Evolutionary conservation across 139 green algal genomes (phyloP), one percentile per base, ranked within the genome.

Genomic region (Volvox africanus): DNA sequence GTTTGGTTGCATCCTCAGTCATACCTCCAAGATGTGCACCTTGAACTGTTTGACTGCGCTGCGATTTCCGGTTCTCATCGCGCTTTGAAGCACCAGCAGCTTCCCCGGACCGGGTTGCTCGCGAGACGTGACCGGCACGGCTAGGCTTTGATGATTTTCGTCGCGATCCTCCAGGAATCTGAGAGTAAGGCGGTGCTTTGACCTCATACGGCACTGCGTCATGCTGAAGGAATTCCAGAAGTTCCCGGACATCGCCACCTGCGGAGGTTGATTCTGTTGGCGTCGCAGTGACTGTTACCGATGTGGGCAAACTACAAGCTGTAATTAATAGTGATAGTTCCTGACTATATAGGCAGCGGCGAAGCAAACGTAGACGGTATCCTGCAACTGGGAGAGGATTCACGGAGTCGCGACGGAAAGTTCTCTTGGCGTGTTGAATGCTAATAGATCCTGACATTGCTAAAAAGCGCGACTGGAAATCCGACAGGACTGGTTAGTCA

Each of bases 171-270:
- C 32, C 76, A 30, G 0, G 21, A 24, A 14, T 33, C 68, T 61
- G 61, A 13, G 61, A 14, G 32, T 90, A 76, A 11, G 86, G 86
- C 1, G 86, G 86, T 14, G 80, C n/a, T 13, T 21, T 32, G 20
- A 83, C 73, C 71, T 83, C 73, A 55, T 90, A 90, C 1, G 86
- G 73, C 2, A 19, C 19, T 28, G 86, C 73, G 18, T 90, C 86
- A 0, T 76, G 19, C 73, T 90, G 67, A 14, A 90, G 20, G 35
- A 90, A 90, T 13, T 81, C 71, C 26, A 90, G 19, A 1, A 90
- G 32, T 30, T 76, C 86, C n/a, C 2, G 36, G 6, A 81, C 50
- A 44, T 80, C 69, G 83, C 12, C 13, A 55, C 44, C 44, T 14
- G 44, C 44, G 44, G 44, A 55, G 9, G 44, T 55, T 55, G 44